Base-by-base conservation (phyloP, 2,329 filamentous ascomycete species). In the Sporothrix schenckii region DNA sequence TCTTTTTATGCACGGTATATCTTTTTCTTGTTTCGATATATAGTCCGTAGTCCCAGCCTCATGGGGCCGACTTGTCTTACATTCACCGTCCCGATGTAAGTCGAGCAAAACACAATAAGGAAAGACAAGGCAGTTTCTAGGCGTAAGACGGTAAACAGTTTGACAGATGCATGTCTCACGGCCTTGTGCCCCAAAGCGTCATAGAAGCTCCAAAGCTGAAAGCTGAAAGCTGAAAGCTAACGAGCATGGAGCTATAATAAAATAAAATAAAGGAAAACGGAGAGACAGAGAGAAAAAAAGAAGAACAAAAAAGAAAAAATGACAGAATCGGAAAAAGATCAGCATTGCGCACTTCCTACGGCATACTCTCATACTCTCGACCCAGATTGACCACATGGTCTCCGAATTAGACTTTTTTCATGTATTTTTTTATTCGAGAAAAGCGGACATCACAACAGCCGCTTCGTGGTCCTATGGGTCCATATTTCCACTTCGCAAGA, bases 31-130 rank as follows among this genome's bases (percentile, higher is more conserved):
- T 24, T 63, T 27, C 44, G 58, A 63, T 47, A 13, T 21, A 27
- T 44, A n/a, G 39, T 24, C 34, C 11, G 39, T 3, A 24, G n/a
- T 63, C 44, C 21, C 58, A 63, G 39, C 58, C 21, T 44, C 47
- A 16, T 24, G 30, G 19, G 63, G 44, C 53, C 52, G 39, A 13
- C 52, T 34, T 47, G 47, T 68, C 49, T 68, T 56, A 47, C 52
- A 44, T n/a, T 65, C 61, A 65, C 61, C 61, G 61, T 65, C 58
- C 47, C n/a, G 58, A 63, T 47, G n/a, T 13, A n/a, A n/a, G 54
- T 39, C 6, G 13, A 44, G 41, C 14, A 13, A 16, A 50, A 50
- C 49, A 19, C 13, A 19, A 16, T 47, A 63, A 14, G 30, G 47
- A 34, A 9, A 49, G 60, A 65, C 60, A 65, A 30, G 14, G 11